Conservation (phyloP, 176 grass and related monocot genomes). For the Hordeum vulgare region DNA sequence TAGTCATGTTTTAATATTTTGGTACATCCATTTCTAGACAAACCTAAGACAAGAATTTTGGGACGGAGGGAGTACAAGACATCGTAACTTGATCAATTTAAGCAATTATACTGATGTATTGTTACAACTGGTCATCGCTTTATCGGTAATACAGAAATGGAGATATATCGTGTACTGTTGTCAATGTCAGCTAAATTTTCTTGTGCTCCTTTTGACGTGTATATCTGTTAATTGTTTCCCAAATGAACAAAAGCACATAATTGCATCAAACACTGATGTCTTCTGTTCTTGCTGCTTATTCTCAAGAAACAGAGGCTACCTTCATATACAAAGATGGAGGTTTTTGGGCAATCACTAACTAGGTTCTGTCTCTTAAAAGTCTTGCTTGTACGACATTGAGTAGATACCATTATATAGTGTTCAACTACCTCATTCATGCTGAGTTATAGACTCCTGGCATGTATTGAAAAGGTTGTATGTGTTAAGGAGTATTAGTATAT, state of each 20-base stretch:
- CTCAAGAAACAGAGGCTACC: not conserved
- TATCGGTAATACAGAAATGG: not conserved
- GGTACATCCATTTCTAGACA: no score
- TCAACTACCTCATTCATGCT: not conserved
- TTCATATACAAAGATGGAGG: not conserved
- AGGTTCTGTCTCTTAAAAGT: not conserved
- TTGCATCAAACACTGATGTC: not conserved
- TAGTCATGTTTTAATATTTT: no score
- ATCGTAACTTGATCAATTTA: not conserved
- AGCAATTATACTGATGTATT: not conserved
- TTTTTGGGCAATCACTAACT: not conserved
- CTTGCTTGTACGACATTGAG: not conserved
- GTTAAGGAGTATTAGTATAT: not conserved
- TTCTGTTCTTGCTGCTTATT: not conserved
- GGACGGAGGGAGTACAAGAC: no score
- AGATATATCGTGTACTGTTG: not conserved
- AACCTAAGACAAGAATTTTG: no score
- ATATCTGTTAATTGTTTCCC: not conserved
- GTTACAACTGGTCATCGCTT: no score
- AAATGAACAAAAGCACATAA: not conserved
- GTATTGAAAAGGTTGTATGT: conserved; percentile 1
- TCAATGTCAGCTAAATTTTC: not conserved
- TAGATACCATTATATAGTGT: not conserved
- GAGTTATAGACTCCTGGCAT: not conserved
- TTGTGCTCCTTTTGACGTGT: not conserved